Percentiles rank a stretch among this genome's conserved stretches.
Conservation (phyloP, 345 rosid genomes). For the Lumnitzera racemosa region DNA sequence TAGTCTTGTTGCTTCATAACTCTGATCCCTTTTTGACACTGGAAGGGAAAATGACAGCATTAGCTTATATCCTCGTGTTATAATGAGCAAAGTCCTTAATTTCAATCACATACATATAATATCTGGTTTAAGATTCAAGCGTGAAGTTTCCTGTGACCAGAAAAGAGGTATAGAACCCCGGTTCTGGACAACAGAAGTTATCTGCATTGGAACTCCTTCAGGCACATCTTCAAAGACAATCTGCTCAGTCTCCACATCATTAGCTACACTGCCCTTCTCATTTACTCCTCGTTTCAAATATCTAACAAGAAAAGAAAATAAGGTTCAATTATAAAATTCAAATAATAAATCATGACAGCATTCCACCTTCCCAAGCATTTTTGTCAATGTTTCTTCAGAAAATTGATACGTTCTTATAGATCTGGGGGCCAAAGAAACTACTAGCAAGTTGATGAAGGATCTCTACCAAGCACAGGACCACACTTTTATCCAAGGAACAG, state of each 20-base stretch:
- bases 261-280: conserved; percentile 92
- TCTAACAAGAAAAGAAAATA: conserved; percentile 27
- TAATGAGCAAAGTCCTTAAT: not conserved
- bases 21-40: conserved; percentile 89
- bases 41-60: conserved; percentile 17
- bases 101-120: conserved; percentile 60
- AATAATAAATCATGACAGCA: too few species aligned
- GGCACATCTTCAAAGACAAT: conserved; percentile 75
- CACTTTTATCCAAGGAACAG: too few species aligned
- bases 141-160: conserved; percentile 99
- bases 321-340: too few species aligned
- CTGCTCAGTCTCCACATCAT: conserved; percentile 99
- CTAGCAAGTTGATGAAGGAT: too few species aligned
- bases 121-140: conserved; percentile 94
- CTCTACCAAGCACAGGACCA: too few species aligned
- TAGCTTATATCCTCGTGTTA: not conserved
- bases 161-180: conserved; percentile 98
- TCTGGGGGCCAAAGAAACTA: too few species aligned
- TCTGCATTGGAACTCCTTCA: conserved; percentile 60
- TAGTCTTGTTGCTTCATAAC: conserved; percentile 85
- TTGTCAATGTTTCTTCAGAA: too few species aligned
- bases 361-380: too few species aligned
- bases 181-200: conserved; percentile 91
- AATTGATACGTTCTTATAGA: too few species aligned
- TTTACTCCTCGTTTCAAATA: conserved; percentile 96